These are phyloP conservation scores for Aspergillus quadricinctus DNA, from an alignment of 2,329 filamentous ascomycete species.

Conservation along the genomic window DNA sequence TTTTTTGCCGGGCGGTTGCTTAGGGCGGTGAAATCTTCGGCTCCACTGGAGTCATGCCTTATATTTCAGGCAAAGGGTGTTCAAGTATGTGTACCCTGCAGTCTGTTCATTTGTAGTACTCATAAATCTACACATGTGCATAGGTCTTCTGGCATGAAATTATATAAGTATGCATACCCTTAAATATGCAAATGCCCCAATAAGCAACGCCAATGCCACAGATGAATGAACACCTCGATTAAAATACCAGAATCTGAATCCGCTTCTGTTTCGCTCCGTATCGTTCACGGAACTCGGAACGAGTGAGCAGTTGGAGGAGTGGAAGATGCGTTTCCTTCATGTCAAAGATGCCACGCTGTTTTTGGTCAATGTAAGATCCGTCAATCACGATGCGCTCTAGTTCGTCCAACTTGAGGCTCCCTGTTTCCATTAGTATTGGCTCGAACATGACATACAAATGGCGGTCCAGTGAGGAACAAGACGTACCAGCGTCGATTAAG, in stretches of 20 bases:
- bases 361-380: slow-evolving; percentile 87
- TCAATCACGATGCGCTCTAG: slow-evolving; percentile 81
- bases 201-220: slow-evolving; percentile 8
- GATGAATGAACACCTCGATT: slow-evolving; percentile 19
- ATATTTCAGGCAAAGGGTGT: neutral
- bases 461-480: neutral
- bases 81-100: neutral
- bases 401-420: slow-evolving; percentile 65
- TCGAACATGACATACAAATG: slow-evolving; percentile 2
- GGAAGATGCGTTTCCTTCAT: slow-evolving; percentile 91
- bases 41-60: neutral
- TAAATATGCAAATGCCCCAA: neutral
- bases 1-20: slow-evolving; percentile 24
- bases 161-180: neutral
- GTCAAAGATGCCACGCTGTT: slow-evolving; percentile 89
- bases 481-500: slow-evolving; percentile 71
- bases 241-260: slow-evolving; percentile 48
- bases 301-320: slow-evolving; percentile 68
- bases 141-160: neutral
- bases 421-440: slow-evolving; percentile 33
- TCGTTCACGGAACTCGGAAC: slow-evolving; percentile 65
- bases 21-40: slow-evolving; percentile 20
- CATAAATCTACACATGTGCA: neutral
- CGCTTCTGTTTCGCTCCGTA: slow-evolving; percentile 57
- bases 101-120: neutral